These are phyloP conservation scores for Pleurotus sapidus DNA, from an alignment of 768 basidiomycete species.

Conservation along the genomic window DNA sequence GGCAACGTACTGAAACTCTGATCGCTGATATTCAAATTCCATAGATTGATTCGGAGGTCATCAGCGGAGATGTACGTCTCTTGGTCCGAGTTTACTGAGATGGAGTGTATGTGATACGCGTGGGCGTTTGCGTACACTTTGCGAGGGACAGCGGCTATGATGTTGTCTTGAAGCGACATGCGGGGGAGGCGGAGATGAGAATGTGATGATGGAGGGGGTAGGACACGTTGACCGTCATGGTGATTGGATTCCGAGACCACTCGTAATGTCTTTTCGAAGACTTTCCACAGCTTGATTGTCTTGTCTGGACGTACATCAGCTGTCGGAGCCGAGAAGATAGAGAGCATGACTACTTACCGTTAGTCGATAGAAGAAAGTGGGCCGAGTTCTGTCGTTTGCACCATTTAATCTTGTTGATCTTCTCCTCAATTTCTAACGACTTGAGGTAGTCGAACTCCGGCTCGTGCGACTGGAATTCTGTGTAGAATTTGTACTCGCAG, in stretches of 20 bases:
- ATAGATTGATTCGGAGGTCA: conserved; percentile 94
- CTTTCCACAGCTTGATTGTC: conserved; percentile 99
- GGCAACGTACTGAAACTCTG: conserved; percentile 91
- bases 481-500: conserved; percentile 99
- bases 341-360: conserved; percentile 57
- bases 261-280: conserved; percentile 96
- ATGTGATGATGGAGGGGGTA: conserved; percentile 56
- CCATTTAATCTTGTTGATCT: conserved; percentile 99
- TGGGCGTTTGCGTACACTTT: conserved; percentile 99
- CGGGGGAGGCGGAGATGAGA: conserved; percentile 82
- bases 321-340: not conserved
- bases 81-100: conserved; percentile 98
- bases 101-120: conserved; percentile 99
- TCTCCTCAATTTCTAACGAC: conserved; percentile 99
- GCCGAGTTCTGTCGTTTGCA: conserved; percentile 97
- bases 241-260: conserved; percentile 98
- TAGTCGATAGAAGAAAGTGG: conserved; percentile 95
- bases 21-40: conserved; percentile 98
- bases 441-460: conserved; percentile 99
- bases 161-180: conserved; percentile 93
- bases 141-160: conserved; percentile 96
- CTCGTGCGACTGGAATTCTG: conserved; percentile 99
- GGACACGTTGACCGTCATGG: conserved; percentile 69
- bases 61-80: conserved; percentile 99
- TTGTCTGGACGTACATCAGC: conserved; percentile 63